Conservation (phyloP, 768 basidiomycete species). For the Podaxis carcinomalis region DNA sequence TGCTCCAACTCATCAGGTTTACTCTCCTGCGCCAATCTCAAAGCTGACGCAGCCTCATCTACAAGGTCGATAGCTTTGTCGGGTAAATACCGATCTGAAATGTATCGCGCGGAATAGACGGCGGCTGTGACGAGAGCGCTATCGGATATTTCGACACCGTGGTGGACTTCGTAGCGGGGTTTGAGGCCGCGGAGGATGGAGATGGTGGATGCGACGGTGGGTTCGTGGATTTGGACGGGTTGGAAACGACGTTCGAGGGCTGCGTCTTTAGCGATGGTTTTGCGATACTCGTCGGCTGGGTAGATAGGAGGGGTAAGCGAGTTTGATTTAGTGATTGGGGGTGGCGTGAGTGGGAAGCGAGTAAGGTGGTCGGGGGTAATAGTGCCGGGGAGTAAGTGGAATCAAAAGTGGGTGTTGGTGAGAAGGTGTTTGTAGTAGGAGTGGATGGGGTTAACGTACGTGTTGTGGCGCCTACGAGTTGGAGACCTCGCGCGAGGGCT, state of each 20-base stretch:
- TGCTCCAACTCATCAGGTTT: constrained; percentile 84
- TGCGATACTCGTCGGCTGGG: constrained; percentile 81
- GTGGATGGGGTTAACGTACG: constrained; percentile 38
- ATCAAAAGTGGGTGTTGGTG: neutral
- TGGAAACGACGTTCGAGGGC: constrained; percentile 91
- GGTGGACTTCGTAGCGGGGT: constrained; percentile 83
- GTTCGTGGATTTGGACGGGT: constrained; percentile 85
- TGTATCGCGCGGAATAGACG: constrained; percentile 79
- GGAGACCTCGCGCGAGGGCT: constrained; percentile 80
- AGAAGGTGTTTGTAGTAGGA: neutral
- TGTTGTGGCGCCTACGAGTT: constrained; percentile 89
- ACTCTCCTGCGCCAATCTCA: constrained; percentile 84
- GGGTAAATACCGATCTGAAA: constrained; percentile 83
- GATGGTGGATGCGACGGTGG: constrained; percentile 78
- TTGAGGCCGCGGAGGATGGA: constrained; percentile 87
- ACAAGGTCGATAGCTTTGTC: constrained; percentile 92
- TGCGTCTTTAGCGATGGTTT: constrained; percentile 89
- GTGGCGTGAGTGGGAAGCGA: neutral
- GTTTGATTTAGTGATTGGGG: no score
- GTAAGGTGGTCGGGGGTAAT: neutral
- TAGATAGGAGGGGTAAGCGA: no score
- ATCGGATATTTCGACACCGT: constrained; percentile 90
- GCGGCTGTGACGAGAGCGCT: constrained; percentile 87
- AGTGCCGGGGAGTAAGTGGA: neutral
- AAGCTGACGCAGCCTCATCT: constrained; percentile 86